Base-by-base conservation (phyloP, 1,284 basidiomycete species). In the Cryptococcus jaspeensis region DNA sequence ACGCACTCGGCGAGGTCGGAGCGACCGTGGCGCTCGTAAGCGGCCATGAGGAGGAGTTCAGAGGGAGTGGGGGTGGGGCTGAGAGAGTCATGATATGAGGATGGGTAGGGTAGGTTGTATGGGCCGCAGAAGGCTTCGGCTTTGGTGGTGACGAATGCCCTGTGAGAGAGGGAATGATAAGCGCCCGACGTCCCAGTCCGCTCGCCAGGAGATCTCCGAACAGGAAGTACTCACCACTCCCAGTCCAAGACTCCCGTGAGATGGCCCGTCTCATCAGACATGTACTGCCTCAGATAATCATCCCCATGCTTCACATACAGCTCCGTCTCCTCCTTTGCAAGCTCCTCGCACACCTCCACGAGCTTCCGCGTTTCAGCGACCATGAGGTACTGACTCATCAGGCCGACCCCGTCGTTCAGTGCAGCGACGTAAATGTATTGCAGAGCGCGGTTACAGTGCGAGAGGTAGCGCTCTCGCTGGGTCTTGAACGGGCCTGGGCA, bases 141-240 rank as follows among this genome's bases (percentile, higher is more conserved):
- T 35, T 55, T 55, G 9, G 32, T 43, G 7, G 47, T 55, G 9
- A 47, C 42, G 13, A 50, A 55, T 5, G 53, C 53, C 53, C 53
- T n/a, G n/a, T n/a, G n/a, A 49, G 40, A 2, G 7, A 35, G n/a
- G 0, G 12, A 6, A 8, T n/a, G n/a, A n/a, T n/a, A n/a, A n/a
- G n/a, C n/a, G n/a, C n/a, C n/a, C n/a, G n/a, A n/a, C n/a, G n/a
- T n/a, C n/a, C n/a, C n/a, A 38, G 28, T 41, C 4, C 23, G 11
- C 18, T n/a, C n/a, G n/a, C n/a, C n/a, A n/a, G n/a, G 3, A n/a
- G 32, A 6, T 7, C 61, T 57, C 23, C 54, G 59, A 59, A 64
- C 22, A 61, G 53, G 59, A 59, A 64, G 42, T 64, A 59, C 11
- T 61, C n/a, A n/a, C n/a, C n/a, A n/a, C n/a, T n/a, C n/a, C n/a